phyloP scores from a whole-genome alignment of 2,329 filamentous ascomycete species.

The Xylariaceae sp. region DNA sequence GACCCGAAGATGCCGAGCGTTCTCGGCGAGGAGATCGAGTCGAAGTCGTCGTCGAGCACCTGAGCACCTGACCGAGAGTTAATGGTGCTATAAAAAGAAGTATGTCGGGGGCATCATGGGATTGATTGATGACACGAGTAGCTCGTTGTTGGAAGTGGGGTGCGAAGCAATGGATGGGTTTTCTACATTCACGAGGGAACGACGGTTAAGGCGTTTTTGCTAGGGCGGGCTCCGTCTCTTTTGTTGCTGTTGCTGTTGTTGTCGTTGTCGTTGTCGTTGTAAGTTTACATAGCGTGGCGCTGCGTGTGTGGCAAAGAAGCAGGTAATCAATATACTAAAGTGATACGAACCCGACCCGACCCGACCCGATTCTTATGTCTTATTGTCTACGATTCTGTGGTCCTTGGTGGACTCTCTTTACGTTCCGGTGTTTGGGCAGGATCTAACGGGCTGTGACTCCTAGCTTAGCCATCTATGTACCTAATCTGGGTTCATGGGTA shows the following conservation, averaged over 20 bases:
- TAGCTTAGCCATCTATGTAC: too few relatives aligned
- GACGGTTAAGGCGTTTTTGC: background rate
- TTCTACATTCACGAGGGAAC: background rate
- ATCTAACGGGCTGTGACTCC: too few relatives aligned
- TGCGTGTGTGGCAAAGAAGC: constrained; percentile 20
- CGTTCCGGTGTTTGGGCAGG: too few relatives aligned
- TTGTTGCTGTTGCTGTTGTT: background rate
- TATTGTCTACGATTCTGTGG: too few relatives aligned
- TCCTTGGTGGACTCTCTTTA: too few relatives aligned
- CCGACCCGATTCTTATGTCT: too few relatives aligned
- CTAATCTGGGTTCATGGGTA: too few relatives aligned
- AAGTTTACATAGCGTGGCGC: constrained; percentile 19
- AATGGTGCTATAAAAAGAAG: background rate
- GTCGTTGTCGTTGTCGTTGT: too few relatives aligned
- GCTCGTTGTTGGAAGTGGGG: too few relatives aligned
- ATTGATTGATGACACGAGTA: background rate
- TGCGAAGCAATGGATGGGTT: too few relatives aligned
- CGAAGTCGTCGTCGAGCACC: constrained; percentile 29
- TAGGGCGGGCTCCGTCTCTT: background rate
- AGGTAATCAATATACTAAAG: constrained; percentile 17
- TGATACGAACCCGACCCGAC: too few relatives aligned
- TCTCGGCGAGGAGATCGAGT: constrained; percentile 51
- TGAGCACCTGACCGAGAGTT: constrained; percentile 6
- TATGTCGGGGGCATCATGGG: background rate
- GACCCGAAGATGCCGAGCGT: constrained; percentile 52